phyloP scores from a whole-genome alignment of 768 basidiomycete species.

The Suillus americanus region DNA sequence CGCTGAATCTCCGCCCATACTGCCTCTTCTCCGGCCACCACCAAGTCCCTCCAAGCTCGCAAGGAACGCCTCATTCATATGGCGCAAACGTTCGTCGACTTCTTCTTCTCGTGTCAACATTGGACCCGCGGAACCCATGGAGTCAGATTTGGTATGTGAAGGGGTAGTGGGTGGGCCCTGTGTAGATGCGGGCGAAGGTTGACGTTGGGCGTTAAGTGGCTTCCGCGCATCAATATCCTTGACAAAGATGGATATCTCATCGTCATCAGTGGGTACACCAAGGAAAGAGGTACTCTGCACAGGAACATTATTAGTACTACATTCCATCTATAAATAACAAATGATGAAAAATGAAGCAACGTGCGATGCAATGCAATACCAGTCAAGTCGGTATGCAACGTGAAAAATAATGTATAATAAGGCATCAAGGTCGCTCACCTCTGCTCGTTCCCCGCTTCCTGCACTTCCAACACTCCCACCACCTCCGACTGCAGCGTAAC shows the following conservation, averaged over 20 bases:
- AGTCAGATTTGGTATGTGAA: neutral
- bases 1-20: conserved; percentile 14
- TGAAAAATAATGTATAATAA: neutral
- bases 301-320: neutral
- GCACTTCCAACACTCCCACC: conserved; percentile 36
- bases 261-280: conserved; percentile 59
- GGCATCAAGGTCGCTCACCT: conserved; percentile 11
- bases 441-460: conserved; percentile 37
- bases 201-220: conserved; percentile 40
- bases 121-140: conserved; percentile 35
- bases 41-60: conserved; percentile 63
- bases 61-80: conserved; percentile 70
- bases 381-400: neutral
- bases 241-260: conserved; percentile 76
- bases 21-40: conserved; percentile 31
- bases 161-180: neutral
- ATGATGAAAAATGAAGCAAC: neutral
- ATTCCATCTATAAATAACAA: conserved; percentile 1
- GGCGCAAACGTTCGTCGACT: conserved; percentile 60
- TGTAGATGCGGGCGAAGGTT: neutral
- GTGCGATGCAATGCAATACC: neutral
- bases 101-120: conserved; percentile 67
- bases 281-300: conserved; percentile 43
- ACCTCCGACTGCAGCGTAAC: conserved; percentile 48
- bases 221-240: conserved; percentile 73